Conservation (phyloP, 1,284 basidiomycete genomes). For the Sphaerobolus stellatus region DNA sequence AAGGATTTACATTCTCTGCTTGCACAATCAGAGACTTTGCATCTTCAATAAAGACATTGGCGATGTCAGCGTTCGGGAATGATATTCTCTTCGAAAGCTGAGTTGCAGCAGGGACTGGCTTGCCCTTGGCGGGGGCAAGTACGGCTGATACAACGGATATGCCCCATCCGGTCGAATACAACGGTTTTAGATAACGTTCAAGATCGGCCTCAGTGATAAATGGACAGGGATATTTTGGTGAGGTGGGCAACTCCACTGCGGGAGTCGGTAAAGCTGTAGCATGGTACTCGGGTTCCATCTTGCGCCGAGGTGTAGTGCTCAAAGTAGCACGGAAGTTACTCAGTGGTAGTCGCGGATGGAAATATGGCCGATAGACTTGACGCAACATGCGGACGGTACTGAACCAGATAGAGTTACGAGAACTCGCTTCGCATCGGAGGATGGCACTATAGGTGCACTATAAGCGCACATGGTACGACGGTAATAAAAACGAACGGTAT, state of each 20-base stretch:
- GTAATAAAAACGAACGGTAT: no score
- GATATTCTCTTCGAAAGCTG: slow-evolving; percentile 5
- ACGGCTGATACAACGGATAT: slow-evolving; percentile 19
- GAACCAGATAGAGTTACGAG: no score
- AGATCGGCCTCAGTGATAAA: slow-evolving; percentile 34
- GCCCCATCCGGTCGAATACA: slow-evolving; percentile 36
- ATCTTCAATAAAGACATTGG: slow-evolving; percentile 9
- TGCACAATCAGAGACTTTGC: slow-evolving; percentile 26
- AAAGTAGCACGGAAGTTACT: no score
- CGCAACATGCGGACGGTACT: no score
- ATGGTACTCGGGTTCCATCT: no score
- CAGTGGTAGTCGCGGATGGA: no score
- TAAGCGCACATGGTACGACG: no score
- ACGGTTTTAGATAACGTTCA: slow-evolving; percentile 28
- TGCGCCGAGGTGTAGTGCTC: no score
- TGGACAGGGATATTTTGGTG: slow-evolving; percentile 28
- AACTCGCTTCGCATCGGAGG: no score
- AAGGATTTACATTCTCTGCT: slow-evolving; percentile 23
- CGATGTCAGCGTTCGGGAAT: slow-evolving; percentile 10
- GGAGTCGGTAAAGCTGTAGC: no score
- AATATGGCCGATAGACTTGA: no score
- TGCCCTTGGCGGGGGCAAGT: slow-evolving; percentile 23
- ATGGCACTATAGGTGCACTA: no score
- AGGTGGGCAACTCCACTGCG: slow-evolving; percentile 25
- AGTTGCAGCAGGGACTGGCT: neutral